Conservation (phyloP, 2,329 filamentous ascomycete species). For the Diaporthe sp. region DNA sequence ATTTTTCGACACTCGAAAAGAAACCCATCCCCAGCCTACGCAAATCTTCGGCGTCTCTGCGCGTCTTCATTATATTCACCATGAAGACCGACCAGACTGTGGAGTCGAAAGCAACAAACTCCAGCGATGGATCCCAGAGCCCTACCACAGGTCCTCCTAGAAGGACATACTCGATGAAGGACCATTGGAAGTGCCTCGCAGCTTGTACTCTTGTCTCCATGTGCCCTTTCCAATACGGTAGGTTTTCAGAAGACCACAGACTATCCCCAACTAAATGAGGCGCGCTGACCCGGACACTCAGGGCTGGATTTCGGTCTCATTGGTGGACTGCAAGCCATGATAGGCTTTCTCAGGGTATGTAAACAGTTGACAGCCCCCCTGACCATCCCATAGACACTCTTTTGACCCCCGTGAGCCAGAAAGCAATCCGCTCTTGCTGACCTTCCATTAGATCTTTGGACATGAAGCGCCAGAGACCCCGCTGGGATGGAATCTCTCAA, state of each 20-base stretch:
- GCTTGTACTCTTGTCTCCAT: slow-evolving; percentile 62
- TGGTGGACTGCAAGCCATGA: slow-evolving; percentile 63
- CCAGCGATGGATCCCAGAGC: slow-evolving; percentile 7
- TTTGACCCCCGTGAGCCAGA: neutral
- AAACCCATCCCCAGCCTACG: neutral
- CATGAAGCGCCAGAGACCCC: slow-evolving; percentile 49
- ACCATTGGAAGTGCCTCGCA: slow-evolving; percentile 49
- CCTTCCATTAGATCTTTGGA: slow-evolving; percentile 50
- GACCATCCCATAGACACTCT: neutral
- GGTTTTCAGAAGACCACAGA: slow-evolving; percentile 37
- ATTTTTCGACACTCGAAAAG: neutral
- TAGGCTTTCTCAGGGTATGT: slow-evolving; percentile 58
- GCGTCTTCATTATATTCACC: neutral
- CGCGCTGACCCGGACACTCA: neutral
- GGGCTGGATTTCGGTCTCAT: slow-evolving; percentile 61
- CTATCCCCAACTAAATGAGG: neutral
- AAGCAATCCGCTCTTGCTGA: neutral
- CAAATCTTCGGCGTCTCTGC: neutral
- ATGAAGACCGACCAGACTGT: slow-evolving; percentile 3
- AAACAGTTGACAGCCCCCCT: neutral
- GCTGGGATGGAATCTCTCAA: slow-evolving; percentile 59
- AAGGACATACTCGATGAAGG: slow-evolving; percentile 39
- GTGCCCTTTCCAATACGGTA: slow-evolving; percentile 65
- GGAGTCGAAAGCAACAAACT: slow-evolving; percentile 10
- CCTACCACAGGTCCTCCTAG: neutral